phyloP scores from a whole-genome alignment of 805 yeast species.

The Lachancea nothofagi region DNA sequence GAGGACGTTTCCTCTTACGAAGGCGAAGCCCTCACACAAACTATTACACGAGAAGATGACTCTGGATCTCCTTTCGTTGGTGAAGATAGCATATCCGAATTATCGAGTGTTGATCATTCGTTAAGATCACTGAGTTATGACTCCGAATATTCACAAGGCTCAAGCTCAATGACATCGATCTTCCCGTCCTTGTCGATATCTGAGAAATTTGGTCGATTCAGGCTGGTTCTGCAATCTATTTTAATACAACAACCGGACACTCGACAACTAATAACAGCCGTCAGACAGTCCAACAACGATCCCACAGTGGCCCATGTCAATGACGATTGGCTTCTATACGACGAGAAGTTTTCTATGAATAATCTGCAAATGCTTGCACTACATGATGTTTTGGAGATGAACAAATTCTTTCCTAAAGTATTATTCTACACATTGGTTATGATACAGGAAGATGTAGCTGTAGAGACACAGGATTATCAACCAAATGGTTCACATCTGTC shows the following conservation, averaged over 20 bases:
- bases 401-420: constrained; percentile 28
- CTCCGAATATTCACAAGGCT: constrained; percentile 9
- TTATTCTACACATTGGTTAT: constrained; percentile 27
- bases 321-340: constrained; percentile 41
- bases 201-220: constrained; percentile 28
- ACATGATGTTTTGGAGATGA: constrained; percentile 31
- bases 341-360: constrained; percentile 33
- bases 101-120: constrained; percentile 18
- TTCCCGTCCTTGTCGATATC: constrained; percentile 30
- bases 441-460: constrained; percentile 8
- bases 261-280: constrained; percentile 29
- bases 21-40: constrained; percentile 11
- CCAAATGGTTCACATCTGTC: constrained; percentile 1
- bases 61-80: constrained; percentile 4
- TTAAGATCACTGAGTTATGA: constrained; percentile 10
- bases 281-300: constrained; percentile 28
- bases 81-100: constrained; percentile 11
- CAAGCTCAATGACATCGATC: constrained; percentile 22
- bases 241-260: constrained; percentile 24
- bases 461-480: constrained; percentile 5
- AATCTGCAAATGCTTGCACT: constrained; percentile 34
- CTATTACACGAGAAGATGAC: constrained; percentile 11
- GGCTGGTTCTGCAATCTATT: constrained; percentile 32
- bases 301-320: constrained; percentile 29
- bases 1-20: constrained; percentile 11